A percentile compares a stretch with the other conserved stretches of the same genome.
These are phyloP conservation scores for Venturia carpophila DNA, from an alignment of 2,329 filamentous ascomycete genomes.

Conservation along the genomic window DNA sequence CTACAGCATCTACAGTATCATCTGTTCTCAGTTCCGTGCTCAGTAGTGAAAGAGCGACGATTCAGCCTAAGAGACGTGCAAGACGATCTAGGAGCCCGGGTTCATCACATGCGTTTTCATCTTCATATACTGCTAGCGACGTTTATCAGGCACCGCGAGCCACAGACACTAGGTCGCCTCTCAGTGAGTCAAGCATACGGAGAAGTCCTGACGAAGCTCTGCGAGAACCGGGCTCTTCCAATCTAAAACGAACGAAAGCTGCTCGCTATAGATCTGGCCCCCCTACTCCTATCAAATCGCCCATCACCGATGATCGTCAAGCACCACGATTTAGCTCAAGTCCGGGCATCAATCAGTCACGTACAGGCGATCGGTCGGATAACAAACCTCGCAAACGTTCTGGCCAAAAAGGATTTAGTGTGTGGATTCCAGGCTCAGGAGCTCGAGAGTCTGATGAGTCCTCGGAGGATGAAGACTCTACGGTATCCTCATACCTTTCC, in stretches of 20 bases:
- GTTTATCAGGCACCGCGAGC: background rate
- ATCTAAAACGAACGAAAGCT: slow-evolving; percentile 33
- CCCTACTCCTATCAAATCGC: slow-evolving; percentile 22
- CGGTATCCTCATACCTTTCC: slow-evolving; percentile 6
- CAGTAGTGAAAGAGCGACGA: slow-evolving; percentile 21
- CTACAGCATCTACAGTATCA: slow-evolving; percentile 2
- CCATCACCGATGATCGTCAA: background rate
- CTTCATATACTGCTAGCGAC: background rate
- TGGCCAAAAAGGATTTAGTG: slow-evolving; percentile 27
- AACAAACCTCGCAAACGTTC: background rate
- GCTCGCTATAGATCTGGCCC: slow-evolving; percentile 30
- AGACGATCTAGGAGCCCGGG: slow-evolving; percentile 1
- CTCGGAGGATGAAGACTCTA: slow-evolving; percentile 22
- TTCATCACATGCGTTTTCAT: slow-evolving; percentile 1
- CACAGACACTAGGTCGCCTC: background rate
- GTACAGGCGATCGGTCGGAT: background rate
- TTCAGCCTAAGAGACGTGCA: background rate
- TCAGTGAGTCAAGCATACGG: slow-evolving; percentile 20
- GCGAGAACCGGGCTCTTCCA: slow-evolving; percentile 24
- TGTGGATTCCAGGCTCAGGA: slow-evolving; percentile 40
- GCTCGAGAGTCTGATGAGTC: slow-evolving; percentile 28
- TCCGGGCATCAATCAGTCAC: background rate
- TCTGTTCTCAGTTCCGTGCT: slow-evolving; percentile 17
- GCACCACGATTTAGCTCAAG: background rate
- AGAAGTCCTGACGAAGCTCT: slow-evolving; percentile 32